Evolutionary conservation across 345 rosid genomes (phyloP), one percentile per base, ranked within the genome.

Genomic region (Hibiscus tridactylites): DNA sequence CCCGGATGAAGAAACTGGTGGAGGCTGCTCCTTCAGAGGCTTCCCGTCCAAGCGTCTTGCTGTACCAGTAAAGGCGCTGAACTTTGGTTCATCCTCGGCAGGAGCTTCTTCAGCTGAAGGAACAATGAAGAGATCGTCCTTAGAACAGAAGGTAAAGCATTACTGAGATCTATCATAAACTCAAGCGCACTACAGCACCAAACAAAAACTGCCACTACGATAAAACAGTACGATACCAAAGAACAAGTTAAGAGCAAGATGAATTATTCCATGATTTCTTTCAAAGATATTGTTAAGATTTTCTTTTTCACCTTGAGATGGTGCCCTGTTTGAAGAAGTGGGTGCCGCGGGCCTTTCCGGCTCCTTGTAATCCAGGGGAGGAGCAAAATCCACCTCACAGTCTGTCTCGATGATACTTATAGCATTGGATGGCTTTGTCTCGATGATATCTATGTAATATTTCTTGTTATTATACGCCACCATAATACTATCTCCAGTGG

Each of bases 381-480:
- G 96, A 49, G 99, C 99, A 73, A 92, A 95, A 80, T 95, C 99
- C 73, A 95, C 99, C 81, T 95, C 99, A 75, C 99, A 95, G 77
- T 95, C 99, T 26, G 99, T 95, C 89, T 95, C 99, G 66, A 95
- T 92, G 80, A 95, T 92, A 79, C 85, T 95, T 73, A 92, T 95
- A 71, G 96, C 99, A 81, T 88, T 79, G 11, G 99, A 87, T 78
- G 99, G 99, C 81, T 89, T 92, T 58, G 96, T 86, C 83, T 92
- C 98, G 70, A 92, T 61, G 56, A 95, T 95, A 83, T 95, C 99
- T 79, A 95, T 95, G 81, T 92, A 95, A 79, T 95, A 95, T 42
- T 95, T 92, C 83, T 95, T 95, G 77, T 90, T 92, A 86, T 95
- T 95, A 77, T 95, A 95, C 13, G 98, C 97, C 77, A 95, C 99